Evolutionary conservation across 2,329 filamentous ascomycete species (phyloP).

Genomic region (Sclerotinia sclerotiorum): DNA sequence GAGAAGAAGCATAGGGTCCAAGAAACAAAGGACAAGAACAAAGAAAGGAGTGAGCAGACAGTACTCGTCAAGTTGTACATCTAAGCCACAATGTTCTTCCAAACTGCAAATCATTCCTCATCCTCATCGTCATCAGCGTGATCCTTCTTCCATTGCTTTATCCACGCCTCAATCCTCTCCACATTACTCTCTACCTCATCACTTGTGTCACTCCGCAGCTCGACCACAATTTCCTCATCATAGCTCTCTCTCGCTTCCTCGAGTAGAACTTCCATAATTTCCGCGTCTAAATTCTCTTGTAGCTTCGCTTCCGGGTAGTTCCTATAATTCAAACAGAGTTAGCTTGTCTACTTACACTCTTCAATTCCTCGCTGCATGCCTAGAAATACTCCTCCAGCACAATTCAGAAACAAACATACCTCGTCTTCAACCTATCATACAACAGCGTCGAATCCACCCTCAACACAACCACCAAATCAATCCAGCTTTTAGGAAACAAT

Average conservation of each 20-base stretch:
- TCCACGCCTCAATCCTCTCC: constrained; percentile 78
- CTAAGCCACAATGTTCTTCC: not conserved
- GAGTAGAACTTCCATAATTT: constrained; percentile 94
- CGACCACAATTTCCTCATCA: constrained; percentile 82
- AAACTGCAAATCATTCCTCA: constrained; percentile 23
- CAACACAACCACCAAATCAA: constrained; percentile 91
- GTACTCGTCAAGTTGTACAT: not conserved
- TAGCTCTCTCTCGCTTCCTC: constrained; percentile 89
- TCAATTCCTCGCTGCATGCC: not conserved
- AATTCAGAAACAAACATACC: constrained; percentile 48
- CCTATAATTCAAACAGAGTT: constrained; percentile 43
- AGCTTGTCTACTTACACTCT: not conserved
- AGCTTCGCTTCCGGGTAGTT: constrained; percentile 85
- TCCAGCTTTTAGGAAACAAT: constrained; percentile 87
- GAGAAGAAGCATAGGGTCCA: constrained; percentile 30
- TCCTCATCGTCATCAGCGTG: constrained; percentile 42
- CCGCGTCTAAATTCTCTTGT: constrained; percentile 93
- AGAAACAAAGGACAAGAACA: constrained; percentile 24
- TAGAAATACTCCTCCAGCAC: not conserved
- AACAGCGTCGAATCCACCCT: constrained; percentile 76
- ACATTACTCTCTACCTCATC: constrained; percentile 89
- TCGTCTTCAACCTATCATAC: constrained; percentile 77
- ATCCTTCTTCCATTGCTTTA: constrained; percentile 77
- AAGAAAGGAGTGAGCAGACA: not conserved
- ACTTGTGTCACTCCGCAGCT: constrained; percentile 76